These are phyloP conservation scores for Hymenoscyphus albidus DNA, from an alignment of 2,329 filamentous ascomycete species.

Conservation along the genomic window DNA sequence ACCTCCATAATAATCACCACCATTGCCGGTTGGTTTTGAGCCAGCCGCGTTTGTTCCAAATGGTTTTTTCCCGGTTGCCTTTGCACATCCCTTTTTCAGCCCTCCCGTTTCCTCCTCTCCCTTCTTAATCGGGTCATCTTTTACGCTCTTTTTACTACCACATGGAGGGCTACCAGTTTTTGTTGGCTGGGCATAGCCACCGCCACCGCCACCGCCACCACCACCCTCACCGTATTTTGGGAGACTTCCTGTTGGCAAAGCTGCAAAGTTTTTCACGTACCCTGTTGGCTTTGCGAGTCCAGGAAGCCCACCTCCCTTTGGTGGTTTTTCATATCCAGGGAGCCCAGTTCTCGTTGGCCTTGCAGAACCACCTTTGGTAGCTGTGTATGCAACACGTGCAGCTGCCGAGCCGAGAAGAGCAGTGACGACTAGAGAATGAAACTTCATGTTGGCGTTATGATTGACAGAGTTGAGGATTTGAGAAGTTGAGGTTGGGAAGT, in stretches of 20 bases:
- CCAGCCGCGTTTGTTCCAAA: too few relatives aligned
- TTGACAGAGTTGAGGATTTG: neutral
- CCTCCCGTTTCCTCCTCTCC: too few relatives aligned
- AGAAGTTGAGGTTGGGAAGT: neutral
- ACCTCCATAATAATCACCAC: too few relatives aligned
- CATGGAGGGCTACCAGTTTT: neutral
- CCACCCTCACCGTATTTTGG: neutral
- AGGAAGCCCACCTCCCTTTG: neutral
- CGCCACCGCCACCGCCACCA: too few relatives aligned
- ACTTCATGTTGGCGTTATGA: neutral
- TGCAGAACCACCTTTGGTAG: neutral
- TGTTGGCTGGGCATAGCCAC: neutral
- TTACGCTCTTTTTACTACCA: neutral
- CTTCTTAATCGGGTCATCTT: neutral
- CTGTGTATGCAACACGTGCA: neutral
- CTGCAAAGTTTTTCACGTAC: neutral
- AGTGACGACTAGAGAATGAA: neutral
- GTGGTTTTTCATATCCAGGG: too few relatives aligned
- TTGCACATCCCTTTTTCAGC: too few relatives aligned
- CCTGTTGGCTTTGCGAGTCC: neutral
- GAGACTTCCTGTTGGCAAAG: neutral
- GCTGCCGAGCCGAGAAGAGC: neutral
- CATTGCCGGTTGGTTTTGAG: too few relatives aligned
- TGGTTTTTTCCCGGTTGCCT: too few relatives aligned
- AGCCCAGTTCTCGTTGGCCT: neutral